Conservation (phyloP, 83 land plant species). For the Diphasiastrum complanatum region DNA sequence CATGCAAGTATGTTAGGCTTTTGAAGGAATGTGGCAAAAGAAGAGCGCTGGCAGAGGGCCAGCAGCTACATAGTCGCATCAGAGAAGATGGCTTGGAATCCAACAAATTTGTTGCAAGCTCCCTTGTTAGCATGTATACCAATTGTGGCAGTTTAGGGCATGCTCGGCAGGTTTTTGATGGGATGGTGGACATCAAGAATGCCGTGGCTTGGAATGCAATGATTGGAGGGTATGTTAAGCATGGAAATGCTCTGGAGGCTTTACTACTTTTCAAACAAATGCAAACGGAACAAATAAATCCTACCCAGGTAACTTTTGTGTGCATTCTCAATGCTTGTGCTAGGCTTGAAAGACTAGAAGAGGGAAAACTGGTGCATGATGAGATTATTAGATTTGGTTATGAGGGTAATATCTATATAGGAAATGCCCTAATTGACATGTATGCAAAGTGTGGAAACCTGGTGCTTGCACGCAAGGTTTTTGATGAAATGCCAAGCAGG, state of each 20-base stretch:
- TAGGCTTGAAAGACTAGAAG: slow-evolving; percentile 10
- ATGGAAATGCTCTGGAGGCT: slow-evolving; percentile 14
- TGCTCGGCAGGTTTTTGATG: slow-evolving; percentile 30
- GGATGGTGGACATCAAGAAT: slow-evolving; percentile 33
- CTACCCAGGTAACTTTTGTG: slow-evolving; percentile 30
- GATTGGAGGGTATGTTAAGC: neutral
- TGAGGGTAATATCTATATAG: slow-evolving; percentile 13
- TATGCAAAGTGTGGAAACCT: slow-evolving; percentile 24
- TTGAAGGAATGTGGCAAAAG: no score
- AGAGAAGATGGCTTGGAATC: slow-evolving; percentile 16
- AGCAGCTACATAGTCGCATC: no score
- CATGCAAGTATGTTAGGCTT: no score
- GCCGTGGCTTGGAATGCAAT: no score
- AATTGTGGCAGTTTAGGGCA: slow-evolving; percentile 2
- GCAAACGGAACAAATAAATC: slow-evolving; percentile 10
- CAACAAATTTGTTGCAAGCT: slow-evolving; percentile 25
- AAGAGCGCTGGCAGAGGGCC: no score
- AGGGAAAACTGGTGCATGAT: slow-evolving; percentile 34
- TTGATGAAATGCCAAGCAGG: neutral
- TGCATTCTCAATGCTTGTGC: slow-evolving; percentile 35
- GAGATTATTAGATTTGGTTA: slow-evolving; percentile 8
- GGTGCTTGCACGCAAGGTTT: slow-evolving; percentile 14
- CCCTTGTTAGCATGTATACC: slow-evolving; percentile 24
- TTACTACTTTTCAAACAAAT: slow-evolving; percentile 8
- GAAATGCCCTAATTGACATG: slow-evolving; percentile 31